A percentile compares a stretch with the other conserved stretches of the same genome.
Evolutionary conservation across 495 filamentous ascomycete species (phyloP).

Genomic region (Xylaria curta): DNA sequence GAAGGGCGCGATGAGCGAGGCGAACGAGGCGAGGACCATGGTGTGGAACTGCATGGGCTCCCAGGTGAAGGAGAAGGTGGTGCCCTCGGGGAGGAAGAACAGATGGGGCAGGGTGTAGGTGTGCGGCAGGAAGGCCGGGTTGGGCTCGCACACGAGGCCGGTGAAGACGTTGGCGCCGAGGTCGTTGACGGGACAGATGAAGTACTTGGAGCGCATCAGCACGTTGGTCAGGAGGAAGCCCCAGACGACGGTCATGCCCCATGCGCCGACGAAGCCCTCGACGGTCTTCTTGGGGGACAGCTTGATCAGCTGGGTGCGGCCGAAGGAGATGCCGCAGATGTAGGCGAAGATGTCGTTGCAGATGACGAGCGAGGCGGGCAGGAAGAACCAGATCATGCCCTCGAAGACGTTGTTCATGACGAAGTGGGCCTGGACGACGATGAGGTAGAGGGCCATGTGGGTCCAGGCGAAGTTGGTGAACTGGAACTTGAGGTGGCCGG

Average conservation of each 20-base stretch:
- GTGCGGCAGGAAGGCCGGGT: conserved; percentile 86
- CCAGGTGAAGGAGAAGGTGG: conserved; percentile 63
- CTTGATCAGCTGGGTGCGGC: conserved; percentile 95
- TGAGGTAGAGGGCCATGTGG: conserved; percentile 97
- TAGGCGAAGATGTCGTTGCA: conserved; percentile 99
- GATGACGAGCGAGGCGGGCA: conserved; percentile 93
- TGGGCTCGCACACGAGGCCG: conserved; percentile 90
- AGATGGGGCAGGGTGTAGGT: conserved; percentile 80
- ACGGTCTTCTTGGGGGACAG: conserved; percentile 99
- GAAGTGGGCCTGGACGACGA: conserved; percentile 98
- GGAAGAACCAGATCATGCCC: conserved; percentile 99
- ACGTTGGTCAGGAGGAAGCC: conserved; percentile 84
- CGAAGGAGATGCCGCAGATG: conserved; percentile 95
- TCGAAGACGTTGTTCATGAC: conserved; percentile 99
- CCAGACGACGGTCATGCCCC: conserved; percentile 91
- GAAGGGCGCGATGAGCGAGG: conserved; percentile 96
- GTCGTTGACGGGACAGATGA: conserved; percentile 97
- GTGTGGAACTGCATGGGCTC: conserved; percentile 96
- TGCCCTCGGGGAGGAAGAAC: conserved; percentile 61
- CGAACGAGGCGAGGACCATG: conserved; percentile 88
- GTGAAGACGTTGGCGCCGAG: conserved; percentile 91
- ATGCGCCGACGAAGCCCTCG: conserved; percentile 96
- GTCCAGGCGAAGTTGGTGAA: conserved; percentile 99
- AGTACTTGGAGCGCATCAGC: conserved; percentile 93
- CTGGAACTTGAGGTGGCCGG: conserved; percentile 95